Evolutionary conservation across 345 rosid genomes (phyloP).

Genomic region (Populus pruinosa): DNA sequence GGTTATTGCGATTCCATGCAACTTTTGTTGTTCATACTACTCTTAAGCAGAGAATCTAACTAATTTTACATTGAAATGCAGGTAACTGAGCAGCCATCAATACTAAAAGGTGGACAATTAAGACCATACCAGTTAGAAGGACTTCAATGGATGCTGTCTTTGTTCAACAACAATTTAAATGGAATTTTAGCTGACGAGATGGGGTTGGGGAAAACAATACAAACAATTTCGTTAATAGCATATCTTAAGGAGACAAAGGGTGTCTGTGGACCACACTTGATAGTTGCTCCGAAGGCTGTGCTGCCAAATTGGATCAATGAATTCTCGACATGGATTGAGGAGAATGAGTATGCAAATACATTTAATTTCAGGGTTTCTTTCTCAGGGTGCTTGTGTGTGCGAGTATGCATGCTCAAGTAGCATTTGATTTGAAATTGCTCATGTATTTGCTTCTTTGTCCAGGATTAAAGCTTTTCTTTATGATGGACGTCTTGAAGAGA

Average conservation of each 20-base stretch:
- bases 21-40: not conserved
- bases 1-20: not conserved
- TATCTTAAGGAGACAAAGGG: conserved; percentile 87
- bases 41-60: conserved; percentile 18
- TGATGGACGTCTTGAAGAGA: conserved; percentile 96
- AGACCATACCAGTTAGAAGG: conserved; percentile 94
- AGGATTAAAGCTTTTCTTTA: conserved; percentile 88
- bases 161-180: conserved; percentile 93
- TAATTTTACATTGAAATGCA: conserved; percentile 34
- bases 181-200: conserved; percentile 99
- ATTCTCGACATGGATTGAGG: conserved; percentile 89
- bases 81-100: conserved; percentile 93
- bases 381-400: not conserved
- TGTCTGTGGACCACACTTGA: conserved; percentile 86
- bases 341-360: conserved; percentile 42
- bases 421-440: conserved; percentile 14
- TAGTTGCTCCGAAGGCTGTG: conserved; percentile 99
- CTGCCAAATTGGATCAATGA: conserved; percentile 95
- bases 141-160: conserved; percentile 98
- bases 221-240: conserved; percentile 87
- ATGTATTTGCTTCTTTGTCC: conserved; percentile 29
- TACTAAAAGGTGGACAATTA: conserved; percentile 90
- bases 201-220: conserved; percentile 99
- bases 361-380: not conserved
- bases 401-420: not conserved